Evolutionary conservation across 352 stramenopile genomes (phyloP), one percentile per base, ranked within the genome.

Genomic region (Lagenidium giganteum): DNA sequence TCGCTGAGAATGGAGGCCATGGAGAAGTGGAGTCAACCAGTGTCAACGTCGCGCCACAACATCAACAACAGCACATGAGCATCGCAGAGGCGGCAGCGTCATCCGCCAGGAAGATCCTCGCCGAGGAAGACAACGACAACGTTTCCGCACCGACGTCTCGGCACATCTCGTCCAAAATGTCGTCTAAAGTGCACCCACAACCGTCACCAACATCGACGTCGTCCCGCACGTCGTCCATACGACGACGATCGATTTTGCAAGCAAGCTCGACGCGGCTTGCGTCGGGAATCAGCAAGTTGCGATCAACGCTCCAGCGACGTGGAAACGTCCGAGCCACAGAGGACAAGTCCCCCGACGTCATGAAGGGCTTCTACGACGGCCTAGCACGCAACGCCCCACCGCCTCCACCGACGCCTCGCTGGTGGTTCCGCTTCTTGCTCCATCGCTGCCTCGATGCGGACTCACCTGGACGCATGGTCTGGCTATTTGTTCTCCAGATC

Each of bases 301-400:
- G 3, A n/a, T 28, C 12, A 42, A 52, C 5, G 16, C 28, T 23
- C 44, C 44, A 33, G 35, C 27, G 16, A 5, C 44, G 26, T 26
- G 3, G 22, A 16, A 8, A 17, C 24, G 11, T 23, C 36, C 28
- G 34, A 7, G 48, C 64, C 2, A 57, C 55, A 12, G 36, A 62
- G 11, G 36, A 52, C 0, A 57, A 57, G 17, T 47, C 22, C 9
- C 55, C 41, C 2, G 71, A 83, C 30, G 64, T 52, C 14, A 82
- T 84, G 23, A 64, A 71, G 16, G 67, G 71, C 2, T 84, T 76
- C 22, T 83, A 83, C 17, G 60, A 84, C 11, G 59, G 70, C 21
- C 60, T 78, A 11, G 36, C 65, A 6, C 64, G 59, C 22, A 49
- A 64, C 5, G 45, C 52, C 3, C 41, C 46, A 2, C 52, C 55